These are phyloP conservation scores for Colletotrichum sp. DNA, from an alignment of 2,329 filamentous ascomycete genomes.

Conservation along the genomic window DNA sequence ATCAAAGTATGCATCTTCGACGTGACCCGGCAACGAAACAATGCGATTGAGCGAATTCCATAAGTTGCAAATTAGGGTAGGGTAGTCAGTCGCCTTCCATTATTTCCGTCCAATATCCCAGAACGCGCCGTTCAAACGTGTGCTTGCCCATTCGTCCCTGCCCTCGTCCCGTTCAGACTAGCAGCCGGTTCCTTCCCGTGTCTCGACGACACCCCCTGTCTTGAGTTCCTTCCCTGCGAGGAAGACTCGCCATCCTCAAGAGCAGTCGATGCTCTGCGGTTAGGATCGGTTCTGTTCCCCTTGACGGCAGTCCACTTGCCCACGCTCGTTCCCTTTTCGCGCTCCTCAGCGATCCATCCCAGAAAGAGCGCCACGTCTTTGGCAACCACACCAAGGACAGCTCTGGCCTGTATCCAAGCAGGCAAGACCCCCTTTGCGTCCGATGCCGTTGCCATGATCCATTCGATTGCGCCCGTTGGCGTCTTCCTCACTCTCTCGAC, in stretches of 20 bases:
- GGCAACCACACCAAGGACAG: constrained; percentile 65
- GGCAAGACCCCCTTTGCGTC: constrained; percentile 73
- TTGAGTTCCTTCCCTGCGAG: constrained; percentile 7
- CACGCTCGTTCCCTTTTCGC: constrained; percentile 29
- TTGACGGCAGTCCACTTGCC: constrained; percentile 20
- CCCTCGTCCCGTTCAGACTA: not conserved
- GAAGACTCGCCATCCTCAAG: constrained; percentile 14
- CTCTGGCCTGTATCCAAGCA: constrained; percentile 67
- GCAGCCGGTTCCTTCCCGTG: not conserved
- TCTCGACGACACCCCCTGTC: constrained; percentile 8
- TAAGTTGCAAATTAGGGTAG: not conserved
- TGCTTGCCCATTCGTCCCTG: constrained; percentile 4
- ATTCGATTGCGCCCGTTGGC: constrained; percentile 60
- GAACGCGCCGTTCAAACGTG: not conserved
- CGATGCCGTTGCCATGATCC: constrained; percentile 80
- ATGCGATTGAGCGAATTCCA: not conserved
- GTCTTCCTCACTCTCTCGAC: constrained; percentile 65
- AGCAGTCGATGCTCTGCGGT: not conserved
- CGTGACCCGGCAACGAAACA: not conserved
- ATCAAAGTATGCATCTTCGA: not conserved
- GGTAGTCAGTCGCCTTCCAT: not conserved
- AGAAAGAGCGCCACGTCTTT: constrained; percentile 77
- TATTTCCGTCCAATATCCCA: not conserved
- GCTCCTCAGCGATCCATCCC: constrained; percentile 60
- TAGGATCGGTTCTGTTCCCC: not conserved